Conservation (phyloP, 2,329 filamentous ascomycete genomes). For the Aspergillus sp. region DNA sequence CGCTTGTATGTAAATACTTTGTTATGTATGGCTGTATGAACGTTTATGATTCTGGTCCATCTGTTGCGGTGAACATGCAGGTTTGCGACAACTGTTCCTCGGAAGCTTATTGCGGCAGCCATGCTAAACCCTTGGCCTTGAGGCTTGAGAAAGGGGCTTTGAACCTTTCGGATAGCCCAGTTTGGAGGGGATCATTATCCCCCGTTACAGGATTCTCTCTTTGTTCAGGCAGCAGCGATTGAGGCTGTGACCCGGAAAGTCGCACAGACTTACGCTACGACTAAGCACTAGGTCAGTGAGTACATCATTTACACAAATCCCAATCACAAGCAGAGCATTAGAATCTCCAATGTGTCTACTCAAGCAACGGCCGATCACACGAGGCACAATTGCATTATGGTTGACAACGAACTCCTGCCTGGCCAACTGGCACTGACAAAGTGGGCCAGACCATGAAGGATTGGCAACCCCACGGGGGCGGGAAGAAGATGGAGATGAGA, state of each 20-base stretch:
- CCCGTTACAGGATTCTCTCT: neutral
- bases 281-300: neutral
- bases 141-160: neutral
- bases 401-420: neutral
- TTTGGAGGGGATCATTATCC: neutral
- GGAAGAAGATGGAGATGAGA: constrained; percentile 5
- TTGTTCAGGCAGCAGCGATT: neutral
- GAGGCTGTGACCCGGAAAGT: neutral
- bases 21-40: neutral
- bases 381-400: neutral
- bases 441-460: constrained; percentile 4
- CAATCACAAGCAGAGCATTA: neutral
- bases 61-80: neutral
- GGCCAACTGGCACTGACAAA: neutral
- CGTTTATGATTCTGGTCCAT: neutral
- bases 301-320: neutral
- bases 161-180: neutral
- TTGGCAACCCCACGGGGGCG: constrained; percentile 9
- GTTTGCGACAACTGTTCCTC: neutral
- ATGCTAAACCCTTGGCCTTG: neutral
- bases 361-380: neutral
- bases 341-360: neutral
- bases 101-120: neutral
- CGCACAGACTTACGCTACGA: neutral
- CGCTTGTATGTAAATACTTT: neutral